Evolutionary conservation across 306 rosid species (phyloP).

Genomic region (Dryas drummondii): DNA sequence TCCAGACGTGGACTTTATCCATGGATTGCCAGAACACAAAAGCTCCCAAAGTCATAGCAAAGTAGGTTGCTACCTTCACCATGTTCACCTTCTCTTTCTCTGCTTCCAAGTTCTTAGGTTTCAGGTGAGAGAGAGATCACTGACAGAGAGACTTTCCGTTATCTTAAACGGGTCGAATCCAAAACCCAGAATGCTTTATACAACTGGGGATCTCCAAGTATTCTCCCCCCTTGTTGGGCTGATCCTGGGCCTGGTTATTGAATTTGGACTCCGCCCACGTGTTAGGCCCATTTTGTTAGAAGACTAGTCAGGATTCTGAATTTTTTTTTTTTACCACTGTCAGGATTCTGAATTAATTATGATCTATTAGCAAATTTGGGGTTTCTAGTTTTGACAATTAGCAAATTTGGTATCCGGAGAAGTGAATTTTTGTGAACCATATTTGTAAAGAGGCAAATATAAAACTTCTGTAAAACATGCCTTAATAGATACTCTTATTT

Average conservation of each 20-base stretch:
- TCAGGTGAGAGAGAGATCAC: background rate
- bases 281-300: background rate
- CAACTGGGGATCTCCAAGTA: background rate
- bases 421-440: no score
- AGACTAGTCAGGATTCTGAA: no score
- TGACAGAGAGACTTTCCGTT: background rate
- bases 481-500: no score
- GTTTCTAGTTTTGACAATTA: no score
- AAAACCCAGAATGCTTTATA: background rate
- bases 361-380: no score
- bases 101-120: background rate
- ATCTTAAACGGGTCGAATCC: conserved; percentile 3
- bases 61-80: conserved; percentile 83
- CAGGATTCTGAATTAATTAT: no score
- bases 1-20: conserved; percentile 95
- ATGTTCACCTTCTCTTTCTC: conserved; percentile 36
- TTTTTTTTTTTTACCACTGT: no score
- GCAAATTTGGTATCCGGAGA: no score
- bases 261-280: no score
- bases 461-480: no score
- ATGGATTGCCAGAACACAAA: conserved; percentile 91
- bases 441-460: no score
- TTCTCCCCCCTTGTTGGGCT: background rate
- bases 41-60: conserved; percentile 89
- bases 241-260: no score